Conservation (phyloP, 164 flowering plant genomes). For the Brasenia schreberi region DNA sequence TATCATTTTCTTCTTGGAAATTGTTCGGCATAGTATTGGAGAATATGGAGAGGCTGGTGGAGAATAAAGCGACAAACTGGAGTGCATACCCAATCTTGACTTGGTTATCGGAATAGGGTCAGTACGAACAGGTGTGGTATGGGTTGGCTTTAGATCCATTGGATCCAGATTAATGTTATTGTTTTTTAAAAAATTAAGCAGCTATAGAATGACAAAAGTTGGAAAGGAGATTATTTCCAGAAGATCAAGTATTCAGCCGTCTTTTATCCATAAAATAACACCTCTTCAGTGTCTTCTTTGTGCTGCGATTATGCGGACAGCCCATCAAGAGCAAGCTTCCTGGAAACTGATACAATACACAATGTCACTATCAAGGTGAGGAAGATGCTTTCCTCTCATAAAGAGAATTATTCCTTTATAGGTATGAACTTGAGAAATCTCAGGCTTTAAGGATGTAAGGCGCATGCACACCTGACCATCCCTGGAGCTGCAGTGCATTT, state of each 20-base stretch:
- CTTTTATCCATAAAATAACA: constrained; percentile 66
- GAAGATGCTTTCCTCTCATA: background rate
- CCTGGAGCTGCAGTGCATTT: constrained; percentile 8
- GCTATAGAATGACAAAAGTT: background rate
- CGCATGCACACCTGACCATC: constrained; percentile 21
- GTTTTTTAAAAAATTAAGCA: background rate
- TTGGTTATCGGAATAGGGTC: constrained; percentile 54
- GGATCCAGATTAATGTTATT: constrained; percentile 5
- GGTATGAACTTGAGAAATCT: background rate
- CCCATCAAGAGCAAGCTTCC: constrained; percentile 43
- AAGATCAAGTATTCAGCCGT: constrained; percentile 9
- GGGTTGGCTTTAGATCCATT: constrained; percentile 33
- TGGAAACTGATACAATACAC: constrained; percentile 20
- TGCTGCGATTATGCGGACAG: constrained; percentile 31
- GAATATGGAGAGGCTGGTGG: constrained; percentile 11
- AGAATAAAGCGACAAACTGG: constrained; percentile 24
- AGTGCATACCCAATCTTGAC: constrained; percentile 51
- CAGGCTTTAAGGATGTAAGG: background rate
- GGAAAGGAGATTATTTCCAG: background rate
- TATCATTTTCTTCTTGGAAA: constrained; percentile 26
- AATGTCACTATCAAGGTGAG: constrained; percentile 3
- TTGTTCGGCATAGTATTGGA: constrained; percentile 13
- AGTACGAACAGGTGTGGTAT: constrained; percentile 54
- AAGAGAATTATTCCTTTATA: background rate
- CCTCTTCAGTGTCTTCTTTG: constrained; percentile 51